Conservation (phyloP, 805 yeast genomes). For the Saturnispora bothae region DNA sequence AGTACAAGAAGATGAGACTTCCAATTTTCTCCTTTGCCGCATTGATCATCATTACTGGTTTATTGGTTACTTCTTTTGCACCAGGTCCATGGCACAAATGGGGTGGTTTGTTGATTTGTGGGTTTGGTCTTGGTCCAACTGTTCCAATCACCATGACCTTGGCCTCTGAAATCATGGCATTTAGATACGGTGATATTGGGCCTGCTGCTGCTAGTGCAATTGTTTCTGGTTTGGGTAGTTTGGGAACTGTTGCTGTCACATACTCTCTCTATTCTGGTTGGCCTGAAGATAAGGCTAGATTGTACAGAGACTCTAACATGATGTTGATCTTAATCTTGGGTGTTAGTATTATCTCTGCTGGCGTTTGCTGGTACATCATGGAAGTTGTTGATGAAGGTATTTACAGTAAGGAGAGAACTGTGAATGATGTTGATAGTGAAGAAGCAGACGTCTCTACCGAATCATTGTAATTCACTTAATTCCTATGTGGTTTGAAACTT, state of each 20-base stretch:
- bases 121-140: slow-evolving; percentile 85
- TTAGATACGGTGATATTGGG: slow-evolving; percentile 73
- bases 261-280: slow-evolving; percentile 82
- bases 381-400: slow-evolving; percentile 18
- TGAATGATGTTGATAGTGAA: too few relatives aligned
- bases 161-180: slow-evolving; percentile 65
- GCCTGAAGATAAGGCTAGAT: slow-evolving; percentile 62
- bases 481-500: too few relatives aligned
- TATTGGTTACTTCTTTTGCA: slow-evolving; percentile 70
- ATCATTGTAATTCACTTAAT: too few relatives aligned
- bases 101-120: slow-evolving; percentile 72
- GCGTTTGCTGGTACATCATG: slow-evolving; percentile 16
- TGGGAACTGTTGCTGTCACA: slow-evolving; percentile 78
- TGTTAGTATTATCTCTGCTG: slow-evolving; percentile 48
- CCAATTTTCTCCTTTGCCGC: slow-evolving; percentile 53
- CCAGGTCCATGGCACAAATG: slow-evolving; percentile 63
- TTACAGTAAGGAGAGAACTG: slow-evolving; percentile 7
- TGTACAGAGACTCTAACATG: slow-evolving; percentile 68
- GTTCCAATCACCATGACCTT: slow-evolving; percentile 83
- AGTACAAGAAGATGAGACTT: slow-evolving; percentile 47
- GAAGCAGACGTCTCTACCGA: too few relatives aligned
- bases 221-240: slow-evolving; percentile 77
- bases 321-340: slow-evolving; percentile 73
- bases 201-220: slow-evolving; percentile 74
- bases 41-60: slow-evolving; percentile 59